phyloP scores from a whole-genome alignment of 805 yeast species.

The Wickerhamiella dianesei region DNA sequence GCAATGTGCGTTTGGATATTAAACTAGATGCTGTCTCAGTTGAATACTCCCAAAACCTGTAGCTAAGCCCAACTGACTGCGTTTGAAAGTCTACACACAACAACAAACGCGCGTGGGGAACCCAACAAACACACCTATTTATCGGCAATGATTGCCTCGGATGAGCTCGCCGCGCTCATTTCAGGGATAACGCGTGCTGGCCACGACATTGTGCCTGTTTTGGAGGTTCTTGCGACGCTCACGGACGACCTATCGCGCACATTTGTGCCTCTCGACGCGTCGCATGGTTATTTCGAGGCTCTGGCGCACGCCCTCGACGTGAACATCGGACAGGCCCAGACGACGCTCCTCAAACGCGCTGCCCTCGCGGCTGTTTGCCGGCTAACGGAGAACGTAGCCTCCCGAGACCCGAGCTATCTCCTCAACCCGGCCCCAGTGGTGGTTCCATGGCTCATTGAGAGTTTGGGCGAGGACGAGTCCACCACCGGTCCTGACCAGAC shows the following conservation, averaged over 20 bases:
- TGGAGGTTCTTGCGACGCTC: conserved; percentile 3
- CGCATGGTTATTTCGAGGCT: conserved; percentile 19
- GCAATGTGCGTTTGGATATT: too few species aligned
- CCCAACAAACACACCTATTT: background rate
- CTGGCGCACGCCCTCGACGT: conserved; percentile 14
- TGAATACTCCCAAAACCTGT: too few species aligned
- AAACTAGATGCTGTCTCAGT: too few species aligned
- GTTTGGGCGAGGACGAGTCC: conserved; percentile 6
- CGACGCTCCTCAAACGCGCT: conserved; percentile 6
- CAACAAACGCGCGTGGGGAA: background rate
- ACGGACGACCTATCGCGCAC: conserved; percentile 18
- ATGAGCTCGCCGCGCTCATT: background rate
- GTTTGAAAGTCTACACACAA: too few species aligned
- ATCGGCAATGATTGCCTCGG: conserved; percentile 1
- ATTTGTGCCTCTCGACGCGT: conserved; percentile 10
- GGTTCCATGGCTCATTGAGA: conserved; percentile 24
- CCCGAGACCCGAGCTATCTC: background rate
- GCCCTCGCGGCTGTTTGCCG: conserved; percentile 35
- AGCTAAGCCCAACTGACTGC: background rate
- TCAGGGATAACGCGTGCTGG: background rate
- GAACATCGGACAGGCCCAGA: conserved; percentile 9
- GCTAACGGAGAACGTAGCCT: conserved; percentile 21
- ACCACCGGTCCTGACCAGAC: background rate
- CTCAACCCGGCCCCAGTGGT: conserved; percentile 22
- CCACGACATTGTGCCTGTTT: background rate